Conservation (phyloP, 2,329 filamentous ascomycete species). For the Aspergillaceae sp. region DNA sequence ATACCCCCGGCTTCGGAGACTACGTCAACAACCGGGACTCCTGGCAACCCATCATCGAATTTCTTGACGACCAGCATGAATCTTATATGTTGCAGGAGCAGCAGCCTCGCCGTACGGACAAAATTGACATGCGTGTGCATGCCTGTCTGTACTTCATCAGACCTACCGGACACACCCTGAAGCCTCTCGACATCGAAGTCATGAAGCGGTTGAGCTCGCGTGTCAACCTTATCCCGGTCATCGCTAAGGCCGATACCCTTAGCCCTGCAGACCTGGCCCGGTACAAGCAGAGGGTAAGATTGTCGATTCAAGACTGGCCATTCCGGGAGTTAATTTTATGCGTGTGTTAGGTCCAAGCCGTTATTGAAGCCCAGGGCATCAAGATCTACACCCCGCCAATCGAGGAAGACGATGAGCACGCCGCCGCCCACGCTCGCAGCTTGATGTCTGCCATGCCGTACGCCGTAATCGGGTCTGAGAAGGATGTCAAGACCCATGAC, state of each 20-base stretch:
- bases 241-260: constrained; percentile 96
- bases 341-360: constrained; percentile 66
- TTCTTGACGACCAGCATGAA: constrained; percentile 99
- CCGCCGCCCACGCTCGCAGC: constrained; percentile 86
- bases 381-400: constrained; percentile 98
- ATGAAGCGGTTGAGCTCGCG: constrained; percentile 99
- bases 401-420: constrained; percentile 96
- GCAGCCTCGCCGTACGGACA: constrained; percentile 93
- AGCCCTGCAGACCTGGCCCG: constrained; percentile 83
- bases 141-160: constrained; percentile 98
- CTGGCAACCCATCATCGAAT: constrained; percentile 99
- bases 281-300: constrained; percentile 85
- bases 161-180: constrained; percentile 94
- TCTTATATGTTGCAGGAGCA: constrained; percentile 99
- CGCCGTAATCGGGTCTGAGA: constrained; percentile 97
- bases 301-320: too few species aligned
- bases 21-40: constrained; percentile 99
- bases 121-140: constrained; percentile 98
- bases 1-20: constrained; percentile 97
- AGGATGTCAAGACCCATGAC: constrained; percentile 94
- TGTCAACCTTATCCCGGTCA: constrained; percentile 96
- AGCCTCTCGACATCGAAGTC: constrained; percentile 97
- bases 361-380: constrained; percentile 97
- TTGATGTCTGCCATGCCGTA: constrained; percentile 97
- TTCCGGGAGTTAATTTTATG: neutral